Base-by-base conservation (phyloP, 805 yeast species). In the Isabelozyma gotoi region DNA sequence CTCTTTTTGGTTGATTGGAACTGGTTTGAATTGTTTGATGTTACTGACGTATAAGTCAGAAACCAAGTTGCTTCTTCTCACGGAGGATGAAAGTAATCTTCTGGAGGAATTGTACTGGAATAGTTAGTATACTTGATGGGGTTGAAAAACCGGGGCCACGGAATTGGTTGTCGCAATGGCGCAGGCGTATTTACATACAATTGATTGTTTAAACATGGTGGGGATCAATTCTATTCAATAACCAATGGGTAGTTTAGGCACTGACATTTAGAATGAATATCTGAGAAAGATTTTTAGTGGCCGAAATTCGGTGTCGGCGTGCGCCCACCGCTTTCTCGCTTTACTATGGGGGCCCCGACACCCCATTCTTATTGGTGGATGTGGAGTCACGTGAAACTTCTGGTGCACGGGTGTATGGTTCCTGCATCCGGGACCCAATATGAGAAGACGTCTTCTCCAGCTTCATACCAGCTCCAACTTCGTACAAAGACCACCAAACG, bases 11-110 rank as follows among this genome's bases (percentile, higher is more conserved):
- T 85, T 71, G 43, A 84, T 63, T 48, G 89, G 82, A 46, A 84
- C 79, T 63, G 96, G 91, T 77, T 90, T 89, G 82, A 88, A 91
- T 49, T 82, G 81, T 75, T 84, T 88, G 71, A 94, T 76, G 71
- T 91, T 96, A 67, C 79, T 82, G 62, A 92, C 72, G 76, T 91
- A 91, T 56, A 91, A 79, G 55, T 91, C 96, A 67, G 88, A 79
- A 62, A 91, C 68, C 63, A 86, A 74, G 78, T 91, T 79, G 55
- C 54, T 55, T 64, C 71, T 68, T 59, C 65, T 60, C 49, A 75
- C 67, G 43, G 74, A 67, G 48, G 65, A 58, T 41, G 76, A 67
- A 55, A 72, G 64, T 46, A 61, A 57, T 68, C 76, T 71, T 58
- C 62, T 65, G 45, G 70, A 55, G 52, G 66, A 51, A 35, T 60